Percentiles rank a stretch among this genome's conserved stretches.
Conservation (phyloP, 768 basidiomycete species). For the Leccinum incarnatum region DNA sequence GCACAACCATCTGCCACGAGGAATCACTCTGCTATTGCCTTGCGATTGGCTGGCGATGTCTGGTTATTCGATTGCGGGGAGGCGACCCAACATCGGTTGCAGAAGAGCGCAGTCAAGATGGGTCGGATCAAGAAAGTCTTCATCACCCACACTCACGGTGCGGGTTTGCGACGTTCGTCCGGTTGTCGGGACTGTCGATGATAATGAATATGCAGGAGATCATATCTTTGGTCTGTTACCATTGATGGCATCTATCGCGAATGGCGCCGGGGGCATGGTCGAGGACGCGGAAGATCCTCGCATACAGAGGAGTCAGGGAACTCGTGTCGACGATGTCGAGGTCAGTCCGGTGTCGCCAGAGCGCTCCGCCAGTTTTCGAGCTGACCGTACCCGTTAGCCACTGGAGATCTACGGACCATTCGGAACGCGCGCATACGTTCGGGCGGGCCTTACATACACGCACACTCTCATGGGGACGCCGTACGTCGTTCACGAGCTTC, state of each 20-base stretch:
- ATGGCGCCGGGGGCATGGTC: conserved; percentile 68
- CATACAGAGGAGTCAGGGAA: conserved; percentile 13
- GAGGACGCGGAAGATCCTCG: conserved; percentile 63
- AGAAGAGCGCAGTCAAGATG: conserved; percentile 73
- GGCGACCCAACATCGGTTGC: conserved; percentile 76
- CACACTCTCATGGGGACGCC: conserved; percentile 61
- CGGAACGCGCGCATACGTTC: conserved; percentile 79
- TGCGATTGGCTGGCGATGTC: conserved; percentile 64
- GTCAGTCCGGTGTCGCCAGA: conserved; percentile 12
- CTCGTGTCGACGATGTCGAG: conserved; percentile 4
- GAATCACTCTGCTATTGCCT: conserved; percentile 71
- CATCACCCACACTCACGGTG: conserved; percentile 88
- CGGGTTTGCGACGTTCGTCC: background rate
- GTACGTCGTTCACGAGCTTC: conserved; percentile 84
- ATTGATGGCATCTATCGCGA: conserved; percentile 63
- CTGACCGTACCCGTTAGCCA: conserved; percentile 39
- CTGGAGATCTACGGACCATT: conserved; percentile 85
- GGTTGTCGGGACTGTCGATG: background rate
- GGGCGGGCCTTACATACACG: conserved; percentile 63
- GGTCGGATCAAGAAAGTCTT: conserved; percentile 80
- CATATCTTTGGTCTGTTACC: conserved; percentile 78
- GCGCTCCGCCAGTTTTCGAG: background rate
- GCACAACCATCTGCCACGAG: conserved; percentile 77
- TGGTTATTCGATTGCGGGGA: conserved; percentile 90
- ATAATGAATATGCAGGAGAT: conserved; percentile 51